Evolutionary conservation across 345 rosid genomes (phyloP).

Genomic region (Rhodamnia rubescens): DNA sequence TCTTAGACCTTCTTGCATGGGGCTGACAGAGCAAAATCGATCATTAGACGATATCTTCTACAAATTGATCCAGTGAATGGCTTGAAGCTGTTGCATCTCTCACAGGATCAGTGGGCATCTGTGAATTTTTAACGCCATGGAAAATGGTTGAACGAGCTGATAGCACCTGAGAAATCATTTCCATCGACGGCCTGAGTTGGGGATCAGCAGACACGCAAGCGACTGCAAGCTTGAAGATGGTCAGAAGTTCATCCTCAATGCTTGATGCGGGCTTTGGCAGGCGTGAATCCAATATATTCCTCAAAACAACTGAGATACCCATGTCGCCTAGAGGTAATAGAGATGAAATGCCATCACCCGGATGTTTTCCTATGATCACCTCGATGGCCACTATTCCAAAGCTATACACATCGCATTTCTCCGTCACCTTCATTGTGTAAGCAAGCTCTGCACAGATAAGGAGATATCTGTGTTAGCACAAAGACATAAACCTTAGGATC

Average conservation of each 20-base stretch:
- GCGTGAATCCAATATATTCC: slow-evolving; percentile 10
- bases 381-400: slow-evolving; percentile 11
- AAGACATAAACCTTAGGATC: not conserved
- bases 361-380: slow-evolving; percentile 1
- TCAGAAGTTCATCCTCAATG: not conserved
- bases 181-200: slow-evolving; percentile 16
- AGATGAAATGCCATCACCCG: not conserved
- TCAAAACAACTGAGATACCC: not conserved
- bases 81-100: not conserved
- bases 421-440: slow-evolving; percentile 8
- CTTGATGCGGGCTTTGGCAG: slow-evolving; percentile 9
- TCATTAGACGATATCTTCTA: not conserved
- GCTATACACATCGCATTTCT: slow-evolving; percentile 15
- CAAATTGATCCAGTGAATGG: not conserved
- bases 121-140: not conserved
- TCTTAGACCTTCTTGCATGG: not conserved
- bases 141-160: not conserved
- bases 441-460: slow-evolving; percentile 8
- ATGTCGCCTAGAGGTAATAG: not conserved
- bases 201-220: slow-evolving; percentile 13
- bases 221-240: not conserved
- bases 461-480: not conserved
- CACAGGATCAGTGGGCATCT: not conserved
- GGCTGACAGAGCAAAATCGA: not conserved
- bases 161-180: not conserved